Percentiles rank a stretch among this genome's conserved stretches.
Conservation (phyloP, 805 yeast genomes). For the Metschnikowia henanensis region DNA sequence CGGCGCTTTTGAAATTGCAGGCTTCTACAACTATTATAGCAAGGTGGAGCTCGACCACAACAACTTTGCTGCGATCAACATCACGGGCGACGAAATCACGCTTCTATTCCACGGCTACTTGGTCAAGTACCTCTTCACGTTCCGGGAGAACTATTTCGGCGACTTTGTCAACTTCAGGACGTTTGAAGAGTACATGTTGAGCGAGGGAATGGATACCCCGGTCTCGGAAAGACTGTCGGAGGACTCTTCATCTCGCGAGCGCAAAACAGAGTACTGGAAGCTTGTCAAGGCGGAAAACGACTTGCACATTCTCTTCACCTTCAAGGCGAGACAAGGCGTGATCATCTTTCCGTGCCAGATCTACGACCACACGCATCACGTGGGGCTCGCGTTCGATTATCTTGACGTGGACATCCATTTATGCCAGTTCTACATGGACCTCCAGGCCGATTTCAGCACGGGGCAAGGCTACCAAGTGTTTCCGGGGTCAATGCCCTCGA, state of each 20-base stretch:
- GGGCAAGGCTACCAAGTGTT: conserved; percentile 29
- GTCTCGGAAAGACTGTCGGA: conserved; percentile 3
- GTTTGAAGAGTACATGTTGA: conserved; percentile 68
- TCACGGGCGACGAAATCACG: conserved; percentile 65
- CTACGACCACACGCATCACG: conserved; percentile 61
- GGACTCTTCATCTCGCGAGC: conserved; percentile 15
- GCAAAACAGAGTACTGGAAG: conserved; percentile 33
- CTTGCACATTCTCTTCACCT: conserved; percentile 71
- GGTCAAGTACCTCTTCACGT: conserved; percentile 67
- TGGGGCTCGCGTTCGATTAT: conserved; percentile 61
- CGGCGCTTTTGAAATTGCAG: conserved; percentile 56
- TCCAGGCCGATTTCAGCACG: conserved; percentile 74
- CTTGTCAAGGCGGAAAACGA: conserved; percentile 62
- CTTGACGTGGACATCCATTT: conserved; percentile 81
- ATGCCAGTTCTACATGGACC: conserved; percentile 90
- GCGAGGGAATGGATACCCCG: conserved; percentile 3
- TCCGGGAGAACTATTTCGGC: conserved; percentile 91
- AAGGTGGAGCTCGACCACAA: conserved; percentile 63
- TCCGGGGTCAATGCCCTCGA: conserved; percentile 18
- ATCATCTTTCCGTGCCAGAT: conserved; percentile 71
- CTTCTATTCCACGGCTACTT: conserved; percentile 78
- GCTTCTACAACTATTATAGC: conserved; percentile 63
- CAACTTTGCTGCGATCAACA: conserved; percentile 66
- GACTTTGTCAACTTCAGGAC: conserved; percentile 81
- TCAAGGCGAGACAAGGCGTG: conserved; percentile 69